phyloP scores from a whole-genome alignment of 148 eudicot genomes.

The Chenopodium suecicum region DNA sequence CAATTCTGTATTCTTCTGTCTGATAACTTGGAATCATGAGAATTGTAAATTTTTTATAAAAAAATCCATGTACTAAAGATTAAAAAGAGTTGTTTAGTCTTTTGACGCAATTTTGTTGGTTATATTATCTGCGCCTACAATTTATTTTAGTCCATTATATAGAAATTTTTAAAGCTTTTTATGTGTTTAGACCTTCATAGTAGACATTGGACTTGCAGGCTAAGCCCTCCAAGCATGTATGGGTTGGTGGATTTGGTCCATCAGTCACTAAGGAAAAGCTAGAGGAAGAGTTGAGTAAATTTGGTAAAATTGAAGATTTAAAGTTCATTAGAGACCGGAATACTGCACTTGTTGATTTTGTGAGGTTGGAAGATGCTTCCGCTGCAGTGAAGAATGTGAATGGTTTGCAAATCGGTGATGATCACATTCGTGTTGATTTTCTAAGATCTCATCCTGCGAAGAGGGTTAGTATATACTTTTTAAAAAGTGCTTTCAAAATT shows the following conservation, averaged over 20 bases:
- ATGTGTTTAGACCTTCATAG: neutral
- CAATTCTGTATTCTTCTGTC: too few relatives aligned
- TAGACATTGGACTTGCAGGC: slow-evolving; percentile 51
- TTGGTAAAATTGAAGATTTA: slow-evolving; percentile 80
- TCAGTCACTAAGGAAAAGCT: slow-evolving; percentile 67
- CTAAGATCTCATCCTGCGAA: slow-evolving; percentile 68
- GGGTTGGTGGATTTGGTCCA: slow-evolving; percentile 82
- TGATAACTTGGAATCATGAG: neutral
- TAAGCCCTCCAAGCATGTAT: slow-evolving; percentile 83
- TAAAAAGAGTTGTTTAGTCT: too few relatives aligned
- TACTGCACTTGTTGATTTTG: slow-evolving; percentile 73
- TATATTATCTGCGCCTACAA: neutral
- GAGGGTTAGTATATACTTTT: slow-evolving; percentile 51
- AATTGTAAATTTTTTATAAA: neutral
- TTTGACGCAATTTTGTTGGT: too few relatives aligned
- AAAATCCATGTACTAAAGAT: too few relatives aligned
- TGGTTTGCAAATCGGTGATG: slow-evolving; percentile 66
- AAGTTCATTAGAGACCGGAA: slow-evolving; percentile 78
- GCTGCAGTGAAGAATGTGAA: slow-evolving; percentile 68
- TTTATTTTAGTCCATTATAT: neutral
- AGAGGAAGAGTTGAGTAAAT: slow-evolving; percentile 67
- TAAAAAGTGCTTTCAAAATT: neutral
- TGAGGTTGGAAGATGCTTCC: slow-evolving; percentile 74
- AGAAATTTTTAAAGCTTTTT: too few relatives aligned
- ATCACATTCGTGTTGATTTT: slow-evolving; percentile 77